A percentile compares a stretch with the other conserved stretches of the same genome.
Conservation (phyloP, 2,329 filamentous ascomycete species). For the Phyllachora maydis region DNA sequence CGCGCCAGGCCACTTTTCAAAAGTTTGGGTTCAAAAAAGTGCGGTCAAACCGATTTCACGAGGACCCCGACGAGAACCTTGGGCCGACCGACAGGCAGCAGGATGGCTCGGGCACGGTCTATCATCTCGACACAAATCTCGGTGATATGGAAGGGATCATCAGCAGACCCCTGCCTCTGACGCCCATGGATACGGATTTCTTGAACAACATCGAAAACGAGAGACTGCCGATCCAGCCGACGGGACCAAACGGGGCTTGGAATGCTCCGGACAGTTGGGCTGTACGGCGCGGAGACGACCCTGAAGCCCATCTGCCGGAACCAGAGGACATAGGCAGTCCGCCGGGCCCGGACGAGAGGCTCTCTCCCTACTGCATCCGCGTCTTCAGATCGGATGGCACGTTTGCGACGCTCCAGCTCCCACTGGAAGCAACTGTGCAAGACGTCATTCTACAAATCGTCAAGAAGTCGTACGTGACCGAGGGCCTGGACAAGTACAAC, state of each 20-base stretch:
- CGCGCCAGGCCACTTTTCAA: no score
- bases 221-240: conserved; percentile 4
- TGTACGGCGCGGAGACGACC: conserved; percentile 57
- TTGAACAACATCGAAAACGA: conserved; percentile 23
- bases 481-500: conserved; percentile 83
- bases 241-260: conserved; percentile 43
- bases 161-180: conserved; percentile 46
- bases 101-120: conserved; percentile 33
- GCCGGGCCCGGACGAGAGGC: conserved; percentile 53
- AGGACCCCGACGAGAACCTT: conserved; percentile 36
- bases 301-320: conserved; percentile 30
- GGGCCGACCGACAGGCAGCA: conserved; percentile 34
- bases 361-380: conserved; percentile 70
- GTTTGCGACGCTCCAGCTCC: conserved; percentile 77
- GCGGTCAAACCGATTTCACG: conserved; percentile 21
- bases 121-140: conserved; percentile 71
- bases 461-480: conserved; percentile 83
- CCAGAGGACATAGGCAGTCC: conserved; percentile 47
- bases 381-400: conserved; percentile 89
- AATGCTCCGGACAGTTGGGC: conserved; percentile 95
- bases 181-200: conserved; percentile 43
- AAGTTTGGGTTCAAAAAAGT: conserved; percentile 37
- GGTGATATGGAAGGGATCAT: conserved; percentile 85
- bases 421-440: conserved; percentile 62
- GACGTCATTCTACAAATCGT: conserved; percentile 82